A percentile compares a stretch with the other conserved stretches of the same genome.
Conservation (phyloP, 176 grass and related monocot genomes). For the Tillandsia fasciculata region DNA sequence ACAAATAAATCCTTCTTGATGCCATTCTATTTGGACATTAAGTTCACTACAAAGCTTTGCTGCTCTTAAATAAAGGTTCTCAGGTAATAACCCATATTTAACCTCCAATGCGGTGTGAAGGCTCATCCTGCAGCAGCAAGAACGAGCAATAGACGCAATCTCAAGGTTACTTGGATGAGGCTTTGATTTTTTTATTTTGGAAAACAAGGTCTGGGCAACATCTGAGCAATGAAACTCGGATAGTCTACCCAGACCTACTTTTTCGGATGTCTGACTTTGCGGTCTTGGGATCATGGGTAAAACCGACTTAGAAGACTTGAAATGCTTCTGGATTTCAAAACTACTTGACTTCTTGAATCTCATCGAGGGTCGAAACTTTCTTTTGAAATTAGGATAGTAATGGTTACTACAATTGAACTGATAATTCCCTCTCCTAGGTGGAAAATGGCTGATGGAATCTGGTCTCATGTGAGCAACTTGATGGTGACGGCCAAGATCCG, state of each 20-base stretch:
- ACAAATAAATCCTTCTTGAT: slow-evolving; percentile 76
- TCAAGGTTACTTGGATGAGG: slow-evolving; percentile 75
- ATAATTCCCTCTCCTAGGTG: slow-evolving; percentile 64
- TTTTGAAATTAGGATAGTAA: slow-evolving; percentile 65
- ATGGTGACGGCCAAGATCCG: slow-evolving; percentile 73
- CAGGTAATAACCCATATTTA: slow-evolving; percentile 70
- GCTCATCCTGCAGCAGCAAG: slow-evolving; percentile 67
- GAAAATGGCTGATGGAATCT: slow-evolving; percentile 26
- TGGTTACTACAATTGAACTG: slow-evolving; percentile 73
- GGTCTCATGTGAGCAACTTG: slow-evolving; percentile 64
- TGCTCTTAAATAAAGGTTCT: slow-evolving; percentile 81
- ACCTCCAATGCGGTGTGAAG: slow-evolving; percentile 59
- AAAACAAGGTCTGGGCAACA: slow-evolving; percentile 64
- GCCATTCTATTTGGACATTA: slow-evolving; percentile 79
- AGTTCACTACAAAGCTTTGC: slow-evolving; percentile 89
- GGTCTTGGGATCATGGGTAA: slow-evolving; percentile 21
- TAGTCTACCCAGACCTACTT: slow-evolving; percentile 44
- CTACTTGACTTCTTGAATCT: slow-evolving; percentile 52
- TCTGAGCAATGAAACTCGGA: slow-evolving; percentile 57
- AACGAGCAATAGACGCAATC: slow-evolving; percentile 71
- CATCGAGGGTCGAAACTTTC: slow-evolving; percentile 40
- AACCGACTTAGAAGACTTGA: slow-evolving; percentile 35
- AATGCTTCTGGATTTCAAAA: slow-evolving; percentile 42
- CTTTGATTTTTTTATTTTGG: slow-evolving; percentile 76
- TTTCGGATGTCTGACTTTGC: slow-evolving; percentile 39